Evolutionary conservation across 345 rosid species (phyloP).

Genomic region (Geranium brycei): DNA sequence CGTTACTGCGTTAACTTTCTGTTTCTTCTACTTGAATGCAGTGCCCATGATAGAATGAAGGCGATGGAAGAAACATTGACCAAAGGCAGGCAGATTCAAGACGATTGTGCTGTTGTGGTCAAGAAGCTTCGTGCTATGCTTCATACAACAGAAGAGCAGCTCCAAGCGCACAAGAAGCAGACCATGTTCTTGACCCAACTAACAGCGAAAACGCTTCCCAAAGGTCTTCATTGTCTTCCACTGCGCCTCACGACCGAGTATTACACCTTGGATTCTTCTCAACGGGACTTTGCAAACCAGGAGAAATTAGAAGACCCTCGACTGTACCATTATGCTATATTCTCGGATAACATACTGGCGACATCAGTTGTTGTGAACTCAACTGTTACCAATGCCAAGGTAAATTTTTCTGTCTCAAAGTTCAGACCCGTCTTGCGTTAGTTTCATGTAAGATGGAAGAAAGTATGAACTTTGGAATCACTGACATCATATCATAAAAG

Average conservation of each 20-base stretch:
- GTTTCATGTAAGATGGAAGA: slow-evolving; percentile 2
- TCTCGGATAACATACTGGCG: slow-evolving; percentile 91
- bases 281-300: slow-evolving; percentile 55
- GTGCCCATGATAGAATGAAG: slow-evolving; percentile 61
- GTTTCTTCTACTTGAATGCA: slow-evolving; percentile 15
- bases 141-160: slow-evolving; percentile 91
- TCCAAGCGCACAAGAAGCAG: slow-evolving; percentile 87
- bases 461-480: not conserved
- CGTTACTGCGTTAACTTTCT: too few species aligned
- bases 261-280: slow-evolving; percentile 47
- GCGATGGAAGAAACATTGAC: slow-evolving; percentile 80
- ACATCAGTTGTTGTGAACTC: slow-evolving; percentile 92
- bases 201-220: slow-evolving; percentile 91
- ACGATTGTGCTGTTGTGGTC: slow-evolving; percentile 72
- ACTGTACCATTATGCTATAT: slow-evolving; percentile 77
- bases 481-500: not conserved
- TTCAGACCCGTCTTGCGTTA: not conserved
- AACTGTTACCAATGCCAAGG: slow-evolving; percentile 75
- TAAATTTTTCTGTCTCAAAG: slow-evolving; percentile 10
- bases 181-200: slow-evolving; percentile 83
- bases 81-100: slow-evolving; percentile 78
- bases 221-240: slow-evolving; percentile 98
- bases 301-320: slow-evolving; percentile 59
- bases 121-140: slow-evolving; percentile 97
- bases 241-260: slow-evolving; percentile 81